phyloP scores from a whole-genome alignment of 176 grass and related monocot genomes.

The Metroxylon sagu region DNA sequence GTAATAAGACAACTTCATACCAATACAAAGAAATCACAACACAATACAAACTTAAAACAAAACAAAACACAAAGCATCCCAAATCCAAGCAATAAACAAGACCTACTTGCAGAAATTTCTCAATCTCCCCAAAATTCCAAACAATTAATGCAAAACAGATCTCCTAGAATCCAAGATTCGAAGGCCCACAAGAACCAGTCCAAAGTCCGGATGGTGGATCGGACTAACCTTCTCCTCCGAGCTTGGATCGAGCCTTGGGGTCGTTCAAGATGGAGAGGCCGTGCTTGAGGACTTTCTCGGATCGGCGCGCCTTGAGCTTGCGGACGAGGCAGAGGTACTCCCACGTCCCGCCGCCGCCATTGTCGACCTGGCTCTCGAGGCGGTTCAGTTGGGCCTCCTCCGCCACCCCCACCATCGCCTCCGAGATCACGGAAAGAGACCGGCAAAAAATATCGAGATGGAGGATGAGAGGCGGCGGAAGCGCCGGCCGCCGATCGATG shows the following conservation, averaged over 20 bases:
- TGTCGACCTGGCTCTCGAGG: conserved; percentile 76
- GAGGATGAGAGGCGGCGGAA: too few species aligned
- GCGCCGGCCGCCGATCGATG: too few species aligned
- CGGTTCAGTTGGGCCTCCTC: conserved; percentile 51
- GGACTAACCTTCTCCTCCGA: conserved; percentile 62
- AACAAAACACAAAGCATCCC: neutral
- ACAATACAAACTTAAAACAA: too few species aligned
- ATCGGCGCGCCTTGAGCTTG: conserved; percentile 68
- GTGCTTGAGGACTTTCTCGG: conserved; percentile 62
- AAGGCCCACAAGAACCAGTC: too few species aligned
- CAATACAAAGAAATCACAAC: too few species aligned
- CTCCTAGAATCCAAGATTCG: neutral
- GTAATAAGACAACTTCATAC: too few species aligned
- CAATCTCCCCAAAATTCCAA: neutral
- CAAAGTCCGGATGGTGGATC: neutral
- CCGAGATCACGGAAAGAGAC: too few species aligned
- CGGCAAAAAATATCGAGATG: too few species aligned
- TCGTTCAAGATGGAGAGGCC: conserved; percentile 83
- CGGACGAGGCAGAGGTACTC: conserved; percentile 91
- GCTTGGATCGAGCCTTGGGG: conserved; percentile 55
- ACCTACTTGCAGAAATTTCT: neutral
- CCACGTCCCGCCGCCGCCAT: conserved; percentile 90
- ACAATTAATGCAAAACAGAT: neutral
- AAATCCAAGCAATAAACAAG: neutral
- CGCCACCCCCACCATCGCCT: conserved; percentile 38